Evolutionary conservation across 2,329 filamentous ascomycete genomes (phyloP).

Genomic region (Dactylellina sp.): DNA sequence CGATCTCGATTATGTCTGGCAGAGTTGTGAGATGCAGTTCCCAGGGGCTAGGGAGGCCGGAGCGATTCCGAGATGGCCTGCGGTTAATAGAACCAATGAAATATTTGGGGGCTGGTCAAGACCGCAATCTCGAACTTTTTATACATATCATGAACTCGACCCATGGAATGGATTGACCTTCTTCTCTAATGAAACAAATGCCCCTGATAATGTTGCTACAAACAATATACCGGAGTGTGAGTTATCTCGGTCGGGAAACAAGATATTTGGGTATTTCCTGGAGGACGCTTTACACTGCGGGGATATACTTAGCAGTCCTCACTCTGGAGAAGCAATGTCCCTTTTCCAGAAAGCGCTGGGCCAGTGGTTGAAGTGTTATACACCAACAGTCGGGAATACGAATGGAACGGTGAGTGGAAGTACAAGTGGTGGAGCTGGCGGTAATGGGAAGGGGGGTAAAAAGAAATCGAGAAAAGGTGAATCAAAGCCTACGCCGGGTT

Average conservation of each 20-base stretch:
- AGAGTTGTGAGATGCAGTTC: slow-evolving; percentile 68
- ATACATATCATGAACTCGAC: slow-evolving; percentile 66
- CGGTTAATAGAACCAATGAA: slow-evolving; percentile 64
- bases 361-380: slow-evolving; percentile 45
- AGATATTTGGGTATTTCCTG: slow-evolving; percentile 68
- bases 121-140: slow-evolving; percentile 45
- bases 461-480: not conserved
- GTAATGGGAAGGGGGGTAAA: not conserved
- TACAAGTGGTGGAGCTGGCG: not conserved
- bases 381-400: not conserved
- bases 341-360: slow-evolving; percentile 29
- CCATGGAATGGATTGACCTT: slow-evolving; percentile 68
- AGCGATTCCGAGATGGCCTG: slow-evolving; percentile 65
- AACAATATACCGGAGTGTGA: slow-evolving; percentile 66
- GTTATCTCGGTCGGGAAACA: slow-evolving; percentile 61
- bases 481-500: not conserved
- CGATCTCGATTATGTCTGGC: slow-evolving; percentile 65
- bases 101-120: slow-evolving; percentile 67
- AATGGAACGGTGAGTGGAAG: not conserved
- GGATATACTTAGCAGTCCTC: slow-evolving; percentile 63
- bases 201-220: slow-evolving; percentile 64
- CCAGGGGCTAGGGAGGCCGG: slow-evolving; percentile 64
- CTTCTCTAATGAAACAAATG: slow-evolving; percentile 63
- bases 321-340: not conserved
- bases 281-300: slow-evolving; percentile 67